A percentile compares a stretch with the other conserved stretches of the same genome.
Evolutionary conservation across 2,329 filamentous ascomycete genomes (phyloP).

Genomic region (Colletotrichum somersetense): DNA sequence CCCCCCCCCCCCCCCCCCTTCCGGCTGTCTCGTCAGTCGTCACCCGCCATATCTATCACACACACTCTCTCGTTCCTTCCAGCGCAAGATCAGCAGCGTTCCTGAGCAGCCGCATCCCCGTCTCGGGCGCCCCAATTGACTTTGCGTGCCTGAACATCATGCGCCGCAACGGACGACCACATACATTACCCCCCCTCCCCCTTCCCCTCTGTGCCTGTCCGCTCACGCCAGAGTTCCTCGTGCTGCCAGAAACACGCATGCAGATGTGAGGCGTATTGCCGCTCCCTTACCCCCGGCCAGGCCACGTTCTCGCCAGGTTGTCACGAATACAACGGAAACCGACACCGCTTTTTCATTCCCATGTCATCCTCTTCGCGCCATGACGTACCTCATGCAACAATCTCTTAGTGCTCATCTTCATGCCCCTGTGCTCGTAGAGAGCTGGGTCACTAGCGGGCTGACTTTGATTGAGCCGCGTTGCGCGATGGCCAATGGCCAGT

Average conservation of each 20-base stretch:
- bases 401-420: constrained; percentile 8
- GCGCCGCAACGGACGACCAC: constrained; percentile 2
- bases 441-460: not conserved
- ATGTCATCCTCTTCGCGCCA: not conserved
- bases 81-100: constrained; percentile 7
- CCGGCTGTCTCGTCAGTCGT: not conserved
- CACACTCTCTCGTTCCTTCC: not conserved
- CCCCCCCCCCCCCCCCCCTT: not conserved
- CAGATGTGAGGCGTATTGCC: not conserved
- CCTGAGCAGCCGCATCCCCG: not conserved
- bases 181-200: not conserved
- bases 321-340: not conserved
- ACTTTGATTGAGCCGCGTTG: not conserved
- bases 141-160: constrained; percentile 36
- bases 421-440: not conserved
- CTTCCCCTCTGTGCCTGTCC: not conserved
- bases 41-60: not conserved
- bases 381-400: constrained; percentile 21
- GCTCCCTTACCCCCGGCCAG: not conserved
- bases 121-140: constrained; percentile 24
- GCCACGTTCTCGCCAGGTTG: not conserved
- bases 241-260: not conserved
- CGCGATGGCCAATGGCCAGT: not conserved
- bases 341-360: constrained; percentile 18
- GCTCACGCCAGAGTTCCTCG: not conserved